Conservation (phyloP, 2,329 filamentous ascomycete genomes). For the Calonectria crousiana region DNA sequence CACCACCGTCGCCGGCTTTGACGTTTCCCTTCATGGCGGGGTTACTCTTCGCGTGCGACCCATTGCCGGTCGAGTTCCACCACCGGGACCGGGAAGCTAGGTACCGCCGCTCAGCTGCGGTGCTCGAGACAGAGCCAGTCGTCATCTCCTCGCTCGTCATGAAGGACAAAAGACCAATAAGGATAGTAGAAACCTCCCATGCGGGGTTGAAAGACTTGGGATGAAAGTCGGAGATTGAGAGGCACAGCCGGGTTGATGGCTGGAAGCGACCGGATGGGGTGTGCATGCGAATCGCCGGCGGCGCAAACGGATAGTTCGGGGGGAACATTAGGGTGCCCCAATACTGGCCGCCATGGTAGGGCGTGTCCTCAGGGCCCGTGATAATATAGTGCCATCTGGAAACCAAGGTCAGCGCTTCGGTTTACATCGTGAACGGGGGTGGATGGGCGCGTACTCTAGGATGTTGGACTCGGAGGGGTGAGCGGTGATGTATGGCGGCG, state of each 20-base stretch:
- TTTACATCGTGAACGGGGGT: background rate
- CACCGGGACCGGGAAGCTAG: slow-evolving; percentile 84
- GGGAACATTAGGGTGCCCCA: slow-evolving; percentile 98
- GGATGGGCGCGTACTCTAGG: slow-evolving; percentile 74
- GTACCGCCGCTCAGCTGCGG: slow-evolving; percentile 80
- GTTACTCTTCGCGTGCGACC: slow-evolving; percentile 71
- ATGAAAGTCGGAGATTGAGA: slow-evolving; percentile 97
- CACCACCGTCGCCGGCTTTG: slow-evolving; percentile 91
- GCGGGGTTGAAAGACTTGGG: slow-evolving; percentile 98
- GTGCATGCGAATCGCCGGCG: slow-evolving; percentile 98
- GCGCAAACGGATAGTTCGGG: slow-evolving; percentile 95
- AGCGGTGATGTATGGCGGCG: slow-evolving; percentile 88
- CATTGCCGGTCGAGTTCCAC: slow-evolving; percentile 97
- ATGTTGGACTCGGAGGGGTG: slow-evolving; percentile 94
- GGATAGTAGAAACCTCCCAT: slow-evolving; percentile 97
- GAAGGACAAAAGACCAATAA: slow-evolving; percentile 93
- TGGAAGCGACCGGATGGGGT: slow-evolving; percentile 97
- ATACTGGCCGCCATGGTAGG: slow-evolving; percentile 95
- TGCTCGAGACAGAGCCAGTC: slow-evolving; percentile 86
- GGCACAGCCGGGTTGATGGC: slow-evolving; percentile 89
- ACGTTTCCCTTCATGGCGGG: slow-evolving; percentile 78
- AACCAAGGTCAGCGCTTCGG: slow-evolving; percentile 27
- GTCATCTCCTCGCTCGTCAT: slow-evolving; percentile 99
- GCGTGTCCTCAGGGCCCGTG: slow-evolving; percentile 92
- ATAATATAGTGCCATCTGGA: slow-evolving; percentile 93